phyloP scores from a whole-genome alignment of 129 eudicot species.

The Lonicera japonica region DNA sequence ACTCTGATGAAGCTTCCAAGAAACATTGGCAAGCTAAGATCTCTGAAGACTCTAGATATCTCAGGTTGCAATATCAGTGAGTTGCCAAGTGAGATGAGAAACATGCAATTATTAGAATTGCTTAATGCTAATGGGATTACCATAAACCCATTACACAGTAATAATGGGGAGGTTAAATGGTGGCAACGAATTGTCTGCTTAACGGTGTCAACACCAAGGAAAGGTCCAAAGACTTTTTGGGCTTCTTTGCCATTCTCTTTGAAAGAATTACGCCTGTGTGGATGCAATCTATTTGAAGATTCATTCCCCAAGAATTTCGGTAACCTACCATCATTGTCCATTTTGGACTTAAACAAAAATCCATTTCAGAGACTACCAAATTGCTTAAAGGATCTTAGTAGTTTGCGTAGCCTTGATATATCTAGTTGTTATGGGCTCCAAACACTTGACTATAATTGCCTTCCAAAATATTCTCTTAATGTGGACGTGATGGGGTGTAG shows the following conservation, averaged over 20 bases:
- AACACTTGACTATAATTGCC: background rate
- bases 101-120: background rate
- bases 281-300: background rate
- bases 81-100: conserved; percentile 1
- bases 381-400: background rate
- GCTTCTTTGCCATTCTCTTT: background rate
- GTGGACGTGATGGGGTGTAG: background rate
- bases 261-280: background rate
- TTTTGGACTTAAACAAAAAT: background rate
- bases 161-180: background rate
- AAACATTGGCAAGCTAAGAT: conserved; percentile 10
- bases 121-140: background rate
- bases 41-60: background rate
- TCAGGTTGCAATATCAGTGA: conserved; percentile 14
- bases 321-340: background rate
- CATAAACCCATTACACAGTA: background rate
- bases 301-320: background rate
- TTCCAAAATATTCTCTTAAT: background rate
- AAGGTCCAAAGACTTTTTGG: background rate
- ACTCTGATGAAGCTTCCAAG: conserved; percentile 13
- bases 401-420: background rate
- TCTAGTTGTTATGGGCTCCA: background rate
- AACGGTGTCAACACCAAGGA: background rate
- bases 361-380: background rate
- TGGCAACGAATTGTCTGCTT: background rate